Evolutionary conservation across 768 basidiomycete genomes (phyloP).

Genomic region (Neoboletus subvelutipes): DNA sequence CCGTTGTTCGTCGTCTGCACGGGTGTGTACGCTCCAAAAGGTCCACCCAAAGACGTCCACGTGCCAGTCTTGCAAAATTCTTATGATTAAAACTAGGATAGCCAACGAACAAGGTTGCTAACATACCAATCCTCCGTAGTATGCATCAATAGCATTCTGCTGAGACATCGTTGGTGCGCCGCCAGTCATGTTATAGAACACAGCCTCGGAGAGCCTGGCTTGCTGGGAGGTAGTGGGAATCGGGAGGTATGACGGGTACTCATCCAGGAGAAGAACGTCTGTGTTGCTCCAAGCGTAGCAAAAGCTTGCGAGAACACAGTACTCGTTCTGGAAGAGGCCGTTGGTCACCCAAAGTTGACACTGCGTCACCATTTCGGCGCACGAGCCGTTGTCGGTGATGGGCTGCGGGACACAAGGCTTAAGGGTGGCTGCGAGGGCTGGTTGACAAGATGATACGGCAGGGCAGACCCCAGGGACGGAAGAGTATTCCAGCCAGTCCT

Average conservation of each 20-base stretch:
- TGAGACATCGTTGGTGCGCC: too few species aligned
- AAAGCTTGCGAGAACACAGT: conserved; percentile 25
- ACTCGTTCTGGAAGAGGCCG: conserved; percentile 27
- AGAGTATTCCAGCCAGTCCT: conserved; percentile 28
- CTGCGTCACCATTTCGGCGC: conserved; percentile 14
- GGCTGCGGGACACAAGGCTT: conserved; percentile 22
- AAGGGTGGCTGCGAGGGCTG: background rate
- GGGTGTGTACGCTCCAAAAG: conserved; percentile 1
- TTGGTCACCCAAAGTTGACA: conserved; percentile 20
- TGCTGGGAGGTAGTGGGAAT: too few species aligned
- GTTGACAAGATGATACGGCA: conserved; percentile 14
- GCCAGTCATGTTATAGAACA: too few species aligned
- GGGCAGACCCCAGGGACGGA: conserved; percentile 20
- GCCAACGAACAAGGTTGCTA: background rate
- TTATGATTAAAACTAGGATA: too few species aligned
- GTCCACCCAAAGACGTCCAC: conserved; percentile 7
- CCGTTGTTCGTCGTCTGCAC: conserved; percentile 13
- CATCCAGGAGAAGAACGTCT: conserved; percentile 16
- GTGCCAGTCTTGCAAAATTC: conserved; percentile 12
- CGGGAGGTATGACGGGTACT: conserved; percentile 10
- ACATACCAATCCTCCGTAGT: conserved; percentile 20
- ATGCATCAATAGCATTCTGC: too few species aligned
- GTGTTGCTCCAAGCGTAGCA: conserved; percentile 25
- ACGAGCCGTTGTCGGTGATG: conserved; percentile 22
- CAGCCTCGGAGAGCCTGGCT: too few species aligned